These are phyloP conservation scores for Fusarium mangiferae DNA, from an alignment of 2,329 filamentous ascomycete genomes.

Conservation along the genomic window DNA sequence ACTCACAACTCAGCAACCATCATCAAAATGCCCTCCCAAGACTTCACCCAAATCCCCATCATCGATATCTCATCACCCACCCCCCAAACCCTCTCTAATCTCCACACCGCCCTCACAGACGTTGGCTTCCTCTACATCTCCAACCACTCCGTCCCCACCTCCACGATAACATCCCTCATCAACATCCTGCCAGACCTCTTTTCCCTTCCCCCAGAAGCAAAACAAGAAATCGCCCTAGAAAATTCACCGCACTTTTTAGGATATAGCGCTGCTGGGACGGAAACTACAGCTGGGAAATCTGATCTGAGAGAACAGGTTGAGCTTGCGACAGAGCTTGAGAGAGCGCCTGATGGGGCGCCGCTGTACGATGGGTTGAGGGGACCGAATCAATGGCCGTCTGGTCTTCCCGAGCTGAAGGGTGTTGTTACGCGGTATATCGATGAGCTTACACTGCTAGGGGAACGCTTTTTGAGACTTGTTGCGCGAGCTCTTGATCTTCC, in stretches of 20 bases:
- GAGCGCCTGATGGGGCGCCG: slow-evolving; percentile 49
- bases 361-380: slow-evolving; percentile 58
- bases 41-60: slow-evolving; percentile 57
- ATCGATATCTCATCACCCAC: slow-evolving; percentile 59
- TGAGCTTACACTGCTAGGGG: slow-evolving; percentile 61
- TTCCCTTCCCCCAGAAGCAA: slow-evolving; percentile 50
- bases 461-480: slow-evolving; percentile 65
- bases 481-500: slow-evolving; percentile 64
- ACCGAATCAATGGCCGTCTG: slow-evolving; percentile 60
- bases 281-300: slow-evolving; percentile 62
- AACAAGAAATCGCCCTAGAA: slow-evolving; percentile 54
- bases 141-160: slow-evolving; percentile 57
- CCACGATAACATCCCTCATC: slow-evolving; percentile 52
- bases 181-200: slow-evolving; percentile 57
- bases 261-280: slow-evolving; percentile 65
- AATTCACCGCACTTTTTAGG: slow-evolving; percentile 71
- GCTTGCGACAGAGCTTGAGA: slow-evolving; percentile 64
- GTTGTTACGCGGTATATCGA: slow-evolving; percentile 61
- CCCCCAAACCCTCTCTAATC: slow-evolving; percentile 54
- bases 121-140: slow-evolving; percentile 65
- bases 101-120: slow-evolving; percentile 59
- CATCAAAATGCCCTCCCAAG: slow-evolving; percentile 3
- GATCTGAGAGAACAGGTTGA: slow-evolving; percentile 70
- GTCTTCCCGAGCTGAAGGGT: slow-evolving; percentile 48
- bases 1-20: neutral